Conservation (phyloP, 2,329 filamentous ascomycete genomes). For the Cytospora piceae region DNA sequence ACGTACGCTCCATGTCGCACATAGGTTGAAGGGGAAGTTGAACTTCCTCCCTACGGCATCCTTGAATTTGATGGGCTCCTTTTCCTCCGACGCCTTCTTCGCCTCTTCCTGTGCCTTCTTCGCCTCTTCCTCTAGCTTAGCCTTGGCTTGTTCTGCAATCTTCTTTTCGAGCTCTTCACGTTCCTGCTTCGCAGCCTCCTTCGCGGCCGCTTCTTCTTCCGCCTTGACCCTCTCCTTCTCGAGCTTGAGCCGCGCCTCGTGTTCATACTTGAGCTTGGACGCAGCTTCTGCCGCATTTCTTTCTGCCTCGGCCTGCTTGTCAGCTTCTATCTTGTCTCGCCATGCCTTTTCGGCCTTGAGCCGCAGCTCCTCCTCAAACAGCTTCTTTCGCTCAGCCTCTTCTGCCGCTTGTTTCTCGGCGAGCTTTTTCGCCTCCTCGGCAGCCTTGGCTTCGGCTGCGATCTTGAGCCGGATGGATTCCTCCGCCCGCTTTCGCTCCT, state of each 20-base stretch:
- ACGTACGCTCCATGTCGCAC: conserved; percentile 80
- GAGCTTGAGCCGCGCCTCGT: conserved; percentile 39
- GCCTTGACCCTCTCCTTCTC: conserved; percentile 52
- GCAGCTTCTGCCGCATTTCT: conserved; percentile 41
- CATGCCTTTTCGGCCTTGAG: conserved; percentile 27
- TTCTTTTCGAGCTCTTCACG: conserved; percentile 44
- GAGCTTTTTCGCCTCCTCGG: conserved; percentile 47
- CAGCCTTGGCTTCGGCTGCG: conserved; percentile 52
- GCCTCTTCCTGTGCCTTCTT: conserved; percentile 44
- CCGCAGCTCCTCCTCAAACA: conserved; percentile 47
- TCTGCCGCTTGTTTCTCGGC: conserved; percentile 42
- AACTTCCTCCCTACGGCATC: conserved; percentile 91
- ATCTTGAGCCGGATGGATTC: conserved; percentile 50
- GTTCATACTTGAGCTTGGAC: conserved; percentile 42
- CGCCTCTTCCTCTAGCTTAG: conserved; percentile 42
- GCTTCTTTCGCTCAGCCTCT: conserved; percentile 48
- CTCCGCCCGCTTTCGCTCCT: conserved; percentile 51
- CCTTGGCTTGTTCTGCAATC: conserved; percentile 45
- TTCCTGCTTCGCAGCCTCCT: conserved; percentile 44
- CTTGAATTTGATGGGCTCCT: conserved; percentile 84
- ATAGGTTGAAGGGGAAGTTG: conserved; percentile 86
- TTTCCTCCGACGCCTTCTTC: conserved; percentile 63
- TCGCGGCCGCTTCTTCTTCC: conserved; percentile 42
- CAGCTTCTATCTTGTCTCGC: conserved; percentile 33
- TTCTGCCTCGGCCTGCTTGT: conserved; percentile 44